Conservation (phyloP, 352 stramenopile genomes). For the Globisporangium megalacanthum region DNA sequence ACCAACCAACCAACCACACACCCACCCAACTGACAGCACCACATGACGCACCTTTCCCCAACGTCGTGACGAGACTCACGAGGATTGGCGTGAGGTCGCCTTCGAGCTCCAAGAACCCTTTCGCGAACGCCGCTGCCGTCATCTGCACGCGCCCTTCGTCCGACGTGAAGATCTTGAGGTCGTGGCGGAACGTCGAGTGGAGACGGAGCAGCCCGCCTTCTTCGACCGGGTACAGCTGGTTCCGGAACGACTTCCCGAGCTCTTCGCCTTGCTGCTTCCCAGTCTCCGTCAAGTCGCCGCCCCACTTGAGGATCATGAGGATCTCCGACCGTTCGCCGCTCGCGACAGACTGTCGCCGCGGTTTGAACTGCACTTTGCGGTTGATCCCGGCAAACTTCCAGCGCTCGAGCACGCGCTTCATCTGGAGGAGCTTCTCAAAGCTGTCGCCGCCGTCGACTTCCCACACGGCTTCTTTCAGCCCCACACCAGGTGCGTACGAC, state of each 20-base stretch:
- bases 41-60: conserved; percentile 58
- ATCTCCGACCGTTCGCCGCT: conserved; percentile 83
- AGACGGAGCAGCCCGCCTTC: conserved; percentile 95
- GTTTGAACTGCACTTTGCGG: conserved; percentile 93
- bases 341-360: conserved; percentile 39
- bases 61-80: conserved; percentile 91
- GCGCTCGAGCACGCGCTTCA: conserved; percentile 95
- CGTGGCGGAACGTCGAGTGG: conserved; percentile 99
- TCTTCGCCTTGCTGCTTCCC: conserved; percentile 95
- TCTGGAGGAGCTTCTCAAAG: conserved; percentile 92
- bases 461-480: conserved; percentile 82
- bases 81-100: conserved; percentile 99
- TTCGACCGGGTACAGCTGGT: conserved; percentile 86
- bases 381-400: conserved; percentile 98
- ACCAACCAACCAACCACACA: too few relatives aligned
- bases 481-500: conserved; percentile 67
- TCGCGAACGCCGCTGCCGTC: conserved; percentile 99
- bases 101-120: conserved; percentile 98
- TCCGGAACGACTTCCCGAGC: conserved; percentile 91
- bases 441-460: conserved; percentile 81
- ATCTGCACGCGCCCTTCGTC: conserved; percentile 99
- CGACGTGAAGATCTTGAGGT: conserved; percentile 99
- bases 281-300: conserved; percentile 97
- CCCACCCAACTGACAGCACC: background rate
- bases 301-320: conserved; percentile 99